Conservation (phyloP, 164 flowering plant genomes). For the Chimonanthus salicifolius region DNA sequence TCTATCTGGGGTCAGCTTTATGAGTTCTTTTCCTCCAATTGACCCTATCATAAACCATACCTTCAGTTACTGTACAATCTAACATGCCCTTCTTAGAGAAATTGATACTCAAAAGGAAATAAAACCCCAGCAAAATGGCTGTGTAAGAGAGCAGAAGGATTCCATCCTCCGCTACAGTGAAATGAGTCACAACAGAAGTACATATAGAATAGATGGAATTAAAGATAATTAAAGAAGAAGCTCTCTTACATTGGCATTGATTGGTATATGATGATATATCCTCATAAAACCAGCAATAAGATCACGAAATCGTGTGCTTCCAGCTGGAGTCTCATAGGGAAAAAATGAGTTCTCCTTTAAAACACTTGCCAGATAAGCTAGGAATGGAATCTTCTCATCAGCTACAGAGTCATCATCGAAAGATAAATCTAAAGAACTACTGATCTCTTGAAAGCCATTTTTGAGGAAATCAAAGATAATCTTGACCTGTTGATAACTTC, state of each 20-base stretch:
- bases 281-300: conserved; percentile 81
- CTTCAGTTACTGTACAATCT: too few relatives aligned
- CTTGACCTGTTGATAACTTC: conserved; percentile 61
- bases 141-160: too few relatives aligned
- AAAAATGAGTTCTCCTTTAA: conserved; percentile 58
- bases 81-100: too few relatives aligned
- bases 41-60: too few relatives aligned
- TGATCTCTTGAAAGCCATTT: conserved; percentile 80
- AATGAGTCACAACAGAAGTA: not conserved
- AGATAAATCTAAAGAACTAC: conserved; percentile 86
- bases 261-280: conserved; percentile 84
- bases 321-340: conserved; percentile 92
- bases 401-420: conserved; percentile 93
- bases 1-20: too few relatives aligned
- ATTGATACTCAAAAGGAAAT: too few relatives aligned
- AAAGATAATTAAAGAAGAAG: conserved; percentile 2
- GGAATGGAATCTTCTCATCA: conserved; percentile 96
- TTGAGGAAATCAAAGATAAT: conserved; percentile 83
- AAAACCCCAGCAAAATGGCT: too few relatives aligned
- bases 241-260: conserved; percentile 61
- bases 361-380: conserved; percentile 80
- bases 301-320: conserved; percentile 69
- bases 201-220: not conserved
- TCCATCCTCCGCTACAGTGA: too few relatives aligned
- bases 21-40: too few relatives aligned